phyloP scores from a whole-genome alignment of 225 moss, liverwort and hornwort species.

The Climacium dendroides region DNA sequence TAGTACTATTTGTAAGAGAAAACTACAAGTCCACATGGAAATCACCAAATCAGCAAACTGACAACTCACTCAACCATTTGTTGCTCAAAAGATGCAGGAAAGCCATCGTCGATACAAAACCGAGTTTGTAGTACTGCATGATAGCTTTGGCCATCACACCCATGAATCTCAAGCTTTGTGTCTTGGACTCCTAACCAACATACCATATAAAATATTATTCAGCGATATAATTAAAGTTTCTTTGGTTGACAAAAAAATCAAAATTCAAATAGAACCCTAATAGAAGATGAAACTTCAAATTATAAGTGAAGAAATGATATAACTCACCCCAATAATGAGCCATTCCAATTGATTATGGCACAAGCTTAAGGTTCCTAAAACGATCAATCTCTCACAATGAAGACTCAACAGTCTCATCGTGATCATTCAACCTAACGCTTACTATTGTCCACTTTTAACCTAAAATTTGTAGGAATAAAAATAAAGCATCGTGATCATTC shows the following conservation, averaged over 20 bases:
- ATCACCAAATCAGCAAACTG: conserved; percentile 11
- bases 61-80: conserved; percentile 99
- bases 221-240: neutral
- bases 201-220: neutral
- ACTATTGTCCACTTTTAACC: neutral
- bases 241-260: neutral
- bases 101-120: conserved; percentile 97
- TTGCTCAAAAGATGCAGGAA: conserved; percentile 98
- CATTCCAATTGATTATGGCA: neutral
- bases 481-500: neutral
- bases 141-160: conserved; percentile 99
- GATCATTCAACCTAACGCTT: neutral
- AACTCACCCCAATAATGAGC: neutral
- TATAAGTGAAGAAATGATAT: neutral
- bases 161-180: conserved; percentile 99
- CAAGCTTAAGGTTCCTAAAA: neutral
- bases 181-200: conserved; percentile 86
- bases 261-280: neutral
- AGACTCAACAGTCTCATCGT: neutral
- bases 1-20: neutral
- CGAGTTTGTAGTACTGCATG: conserved; percentile 98
- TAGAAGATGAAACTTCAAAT: neutral
- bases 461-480: neutral
- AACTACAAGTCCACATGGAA: neutral
- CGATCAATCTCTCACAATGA: neutral